These are phyloP conservation scores for Xylaria sp. DNA, from an alignment of 2,329 filamentous ascomycete species.

Conservation along the genomic window DNA sequence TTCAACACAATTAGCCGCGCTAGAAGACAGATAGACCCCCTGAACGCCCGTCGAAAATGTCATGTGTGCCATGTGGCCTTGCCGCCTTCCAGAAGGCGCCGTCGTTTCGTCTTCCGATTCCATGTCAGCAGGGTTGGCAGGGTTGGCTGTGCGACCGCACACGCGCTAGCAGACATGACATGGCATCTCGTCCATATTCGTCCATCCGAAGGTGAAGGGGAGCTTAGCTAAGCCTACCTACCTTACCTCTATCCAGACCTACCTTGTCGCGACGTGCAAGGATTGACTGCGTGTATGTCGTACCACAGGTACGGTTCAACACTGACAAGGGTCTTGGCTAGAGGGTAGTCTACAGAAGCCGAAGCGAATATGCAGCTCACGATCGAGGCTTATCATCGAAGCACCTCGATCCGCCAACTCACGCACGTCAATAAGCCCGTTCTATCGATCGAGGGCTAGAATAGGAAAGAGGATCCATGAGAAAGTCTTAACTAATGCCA, in stretches of 20 bases:
- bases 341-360: no score
- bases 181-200: background rate
- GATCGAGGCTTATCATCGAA: no score
- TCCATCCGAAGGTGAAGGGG: background rate
- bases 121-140: background rate
- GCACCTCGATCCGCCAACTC: no score
- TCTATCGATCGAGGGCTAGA: no score
- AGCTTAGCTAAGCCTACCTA: background rate
- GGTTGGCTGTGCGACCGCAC: background rate
- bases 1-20: slow-evolving; percentile 6
- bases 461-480: no score
- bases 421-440: no score
- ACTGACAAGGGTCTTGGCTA: no score
- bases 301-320: no score
- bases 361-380: no score
- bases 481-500: no score
- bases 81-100: slow-evolving; percentile 3
- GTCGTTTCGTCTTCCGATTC: background rate
- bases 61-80: slow-evolving; percentile 10
- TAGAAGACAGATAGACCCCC: background rate
- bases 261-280: background rate
- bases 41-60: slow-evolving; percentile 4
- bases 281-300: no score
- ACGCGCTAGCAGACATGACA: background rate
- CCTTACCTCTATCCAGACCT: no score